phyloP scores from a whole-genome alignment of 2,329 filamentous ascomycete species.

The Paracorniculantispora psalliotae region DNA sequence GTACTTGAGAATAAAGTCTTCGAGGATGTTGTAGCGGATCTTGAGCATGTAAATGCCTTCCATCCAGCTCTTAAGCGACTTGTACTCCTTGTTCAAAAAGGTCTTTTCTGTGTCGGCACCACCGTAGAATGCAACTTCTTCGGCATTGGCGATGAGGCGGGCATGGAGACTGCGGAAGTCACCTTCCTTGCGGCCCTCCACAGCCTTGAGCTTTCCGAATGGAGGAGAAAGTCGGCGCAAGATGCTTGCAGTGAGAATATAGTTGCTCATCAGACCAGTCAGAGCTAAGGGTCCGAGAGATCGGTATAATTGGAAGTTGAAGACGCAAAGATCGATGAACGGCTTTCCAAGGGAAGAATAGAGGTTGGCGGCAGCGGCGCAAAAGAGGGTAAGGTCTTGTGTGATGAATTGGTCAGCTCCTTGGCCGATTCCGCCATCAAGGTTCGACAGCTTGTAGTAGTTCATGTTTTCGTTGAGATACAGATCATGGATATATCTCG shows the following conservation, averaged over 20 bases:
- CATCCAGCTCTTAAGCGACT: constrained; percentile 93
- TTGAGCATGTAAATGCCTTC: constrained; percentile 97
- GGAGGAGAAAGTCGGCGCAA: constrained; percentile 85
- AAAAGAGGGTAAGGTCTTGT: constrained; percentile 93
- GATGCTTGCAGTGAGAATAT: constrained; percentile 88
- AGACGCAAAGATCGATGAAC: constrained; percentile 92
- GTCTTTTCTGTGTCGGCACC: constrained; percentile 92
- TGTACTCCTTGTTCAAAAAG: constrained; percentile 88
- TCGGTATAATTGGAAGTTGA: constrained; percentile 94
- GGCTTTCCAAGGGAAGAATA: constrained; percentile 98
- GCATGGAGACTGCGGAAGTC: constrained; percentile 91
- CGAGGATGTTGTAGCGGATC: constrained; percentile 97
- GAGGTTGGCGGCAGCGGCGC: constrained; percentile 81
- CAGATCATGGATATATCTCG: constrained; percentile 92
- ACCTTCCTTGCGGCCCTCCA: constrained; percentile 90
- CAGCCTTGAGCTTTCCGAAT: constrained; percentile 93
- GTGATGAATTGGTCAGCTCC: constrained; percentile 96
- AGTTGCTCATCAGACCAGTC: constrained; percentile 82
- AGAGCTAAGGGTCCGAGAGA: constrained; percentile 85
- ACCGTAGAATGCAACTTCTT: constrained; percentile 96
- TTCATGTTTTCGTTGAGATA: constrained; percentile 93
- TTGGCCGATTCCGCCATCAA: constrained; percentile 89
- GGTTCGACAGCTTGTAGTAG: constrained; percentile 90
- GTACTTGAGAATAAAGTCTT: constrained; percentile 97
- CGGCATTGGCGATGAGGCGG: constrained; percentile 89